These are phyloP conservation scores for Aschersonia sp. DNA, from an alignment of 2,329 filamentous ascomycete genomes.

Conservation along the genomic window DNA sequence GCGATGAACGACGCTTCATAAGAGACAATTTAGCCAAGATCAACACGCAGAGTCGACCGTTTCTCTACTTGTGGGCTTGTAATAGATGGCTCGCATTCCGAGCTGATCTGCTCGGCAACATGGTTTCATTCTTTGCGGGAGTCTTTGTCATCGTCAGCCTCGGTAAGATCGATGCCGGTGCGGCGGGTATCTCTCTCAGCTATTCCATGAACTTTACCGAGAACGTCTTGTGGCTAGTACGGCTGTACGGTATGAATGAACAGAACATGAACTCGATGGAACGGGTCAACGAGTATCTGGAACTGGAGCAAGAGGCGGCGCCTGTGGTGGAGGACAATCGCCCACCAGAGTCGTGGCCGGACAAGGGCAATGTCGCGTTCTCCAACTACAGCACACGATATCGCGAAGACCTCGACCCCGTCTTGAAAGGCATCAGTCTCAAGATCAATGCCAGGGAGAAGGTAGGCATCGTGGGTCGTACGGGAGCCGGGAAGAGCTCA, in stretches of 20 bases:
- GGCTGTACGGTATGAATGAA: conserved; percentile 87
- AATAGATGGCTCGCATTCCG: conserved; percentile 95
- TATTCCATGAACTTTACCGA: conserved; percentile 97
- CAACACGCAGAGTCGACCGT: conserved; percentile 83
- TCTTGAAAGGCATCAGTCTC: conserved; percentile 73
- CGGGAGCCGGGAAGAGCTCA: conserved; percentile 93
- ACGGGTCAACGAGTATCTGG: conserved; percentile 91
- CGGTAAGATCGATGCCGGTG: conserved; percentile 74
- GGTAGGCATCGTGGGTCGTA: conserved; percentile 90
- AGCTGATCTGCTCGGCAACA: conserved; percentile 76
- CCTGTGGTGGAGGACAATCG: conserved; percentile 64
- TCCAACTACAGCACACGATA: conserved; percentile 82
- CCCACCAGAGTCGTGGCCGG: conserved; percentile 72
- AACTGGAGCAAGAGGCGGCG: conserved; percentile 85
- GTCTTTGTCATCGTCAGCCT: conserved; percentile 79
- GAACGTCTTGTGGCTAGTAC: conserved; percentile 91
- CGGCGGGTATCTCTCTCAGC: conserved; percentile 83
- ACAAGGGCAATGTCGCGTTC: conserved; percentile 75
- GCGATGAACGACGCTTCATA: conserved; percentile 85
- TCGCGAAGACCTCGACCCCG: conserved; percentile 71
- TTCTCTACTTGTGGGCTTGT: conserved; percentile 91
- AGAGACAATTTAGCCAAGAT: conserved; percentile 79
- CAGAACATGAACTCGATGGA: conserved; percentile 99
- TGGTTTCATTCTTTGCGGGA: conserved; percentile 88
- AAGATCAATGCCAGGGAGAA: conserved; percentile 78